Base-by-base conservation (phyloP, 2,329 filamentous ascomycete species). In the Fusarium sp. region DNA sequence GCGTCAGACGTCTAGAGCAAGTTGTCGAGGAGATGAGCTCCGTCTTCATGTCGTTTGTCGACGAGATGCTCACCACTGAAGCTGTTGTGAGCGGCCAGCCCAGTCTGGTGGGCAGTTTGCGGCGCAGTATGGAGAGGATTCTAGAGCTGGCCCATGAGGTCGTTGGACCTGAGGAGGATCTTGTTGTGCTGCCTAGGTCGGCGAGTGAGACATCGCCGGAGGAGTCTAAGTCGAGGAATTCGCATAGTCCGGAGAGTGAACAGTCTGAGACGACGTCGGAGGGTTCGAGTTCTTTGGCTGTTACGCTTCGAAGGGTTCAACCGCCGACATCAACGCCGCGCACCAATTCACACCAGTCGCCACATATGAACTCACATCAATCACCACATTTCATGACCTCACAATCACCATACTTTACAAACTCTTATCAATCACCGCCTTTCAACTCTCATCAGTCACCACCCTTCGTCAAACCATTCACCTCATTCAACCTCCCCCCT, bases 21-120 rank as follows among this genome's bases (percentile, higher is more conserved):
- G 67, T 76, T 0, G 65, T 76, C 7, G 75, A 76, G 51, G 74
- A 76, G 53, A 76, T 76, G 75, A 74, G 75, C 61, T 71, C 69
- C 26, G 53, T 76, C 34, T 75, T 76, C 50, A 73, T 75, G 65
- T 59, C 59, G 2, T 75, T 76, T 11, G 73, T 75, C 5, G 74
- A 76, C 51, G 74, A 76, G 52, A 64, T 76, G 58, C 72, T 76
- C 39, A 71, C 63, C n/a, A 72, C 65, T 6, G 70, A 74, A n/a
- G 70, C 59, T 5, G 55, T 74, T 17, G 63, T 75, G 13, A 70
- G 11, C 34, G 42, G 62, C 10, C 68, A 76, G 42, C 69, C 71
- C 0, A 55, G 28, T 6, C 58, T 76, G 0, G 70, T 74, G 3
- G 56, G 63, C 1, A 71, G 68, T 22, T n/a, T 76, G 36, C 50